Conservation (phyloP, 2,329 filamentous ascomycete species). For the Fusarium graminum region DNA sequence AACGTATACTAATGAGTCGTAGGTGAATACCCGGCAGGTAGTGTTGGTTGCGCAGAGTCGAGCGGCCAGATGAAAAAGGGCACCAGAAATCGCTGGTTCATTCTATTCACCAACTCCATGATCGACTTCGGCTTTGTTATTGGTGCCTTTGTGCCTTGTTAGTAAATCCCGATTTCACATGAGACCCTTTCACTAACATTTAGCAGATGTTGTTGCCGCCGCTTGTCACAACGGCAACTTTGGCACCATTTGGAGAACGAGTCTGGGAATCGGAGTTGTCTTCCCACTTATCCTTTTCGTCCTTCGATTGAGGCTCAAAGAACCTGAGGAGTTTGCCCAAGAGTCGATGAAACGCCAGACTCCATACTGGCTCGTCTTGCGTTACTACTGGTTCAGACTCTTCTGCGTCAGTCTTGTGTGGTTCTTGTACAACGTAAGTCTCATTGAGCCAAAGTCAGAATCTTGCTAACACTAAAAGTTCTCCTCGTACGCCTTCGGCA, state of each 20-base stretch:
- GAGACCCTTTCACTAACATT: rapidly evolving
- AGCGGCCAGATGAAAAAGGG: conserved; percentile 85
- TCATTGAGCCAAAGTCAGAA: rapidly evolving
- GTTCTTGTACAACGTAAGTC: conserved; percentile 81
- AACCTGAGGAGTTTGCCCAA: conserved; percentile 81
- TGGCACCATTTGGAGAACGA: conserved; percentile 83
- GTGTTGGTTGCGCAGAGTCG: conserved; percentile 85
- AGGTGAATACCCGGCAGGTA: conserved; percentile 82
- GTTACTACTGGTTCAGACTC: conserved; percentile 82
- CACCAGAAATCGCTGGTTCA: conserved; percentile 90
- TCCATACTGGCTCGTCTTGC: conserved; percentile 67
- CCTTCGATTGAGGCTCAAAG: conserved; percentile 78
- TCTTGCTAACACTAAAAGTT: conserved; percentile 62
- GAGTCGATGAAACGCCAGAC: conserved; percentile 75
- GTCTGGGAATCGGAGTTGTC: conserved; percentile 81
- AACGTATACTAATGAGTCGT: background rate
- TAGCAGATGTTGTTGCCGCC: conserved; percentile 64
- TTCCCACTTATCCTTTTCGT: conserved; percentile 79
- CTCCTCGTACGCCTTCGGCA: conserved; percentile 84
- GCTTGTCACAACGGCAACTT: conserved; percentile 72
- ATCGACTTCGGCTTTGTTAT: conserved; percentile 88
- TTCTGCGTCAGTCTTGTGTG: conserved; percentile 79
- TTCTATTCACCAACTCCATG: conserved; percentile 89
- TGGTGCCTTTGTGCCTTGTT: conserved; percentile 78
- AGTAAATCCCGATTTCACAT: conserved; percentile 6